These are phyloP conservation scores for Metarhizium anisopliae DNA, from an alignment of 2,329 filamentous ascomycete genomes.

Conservation along the genomic window DNA sequence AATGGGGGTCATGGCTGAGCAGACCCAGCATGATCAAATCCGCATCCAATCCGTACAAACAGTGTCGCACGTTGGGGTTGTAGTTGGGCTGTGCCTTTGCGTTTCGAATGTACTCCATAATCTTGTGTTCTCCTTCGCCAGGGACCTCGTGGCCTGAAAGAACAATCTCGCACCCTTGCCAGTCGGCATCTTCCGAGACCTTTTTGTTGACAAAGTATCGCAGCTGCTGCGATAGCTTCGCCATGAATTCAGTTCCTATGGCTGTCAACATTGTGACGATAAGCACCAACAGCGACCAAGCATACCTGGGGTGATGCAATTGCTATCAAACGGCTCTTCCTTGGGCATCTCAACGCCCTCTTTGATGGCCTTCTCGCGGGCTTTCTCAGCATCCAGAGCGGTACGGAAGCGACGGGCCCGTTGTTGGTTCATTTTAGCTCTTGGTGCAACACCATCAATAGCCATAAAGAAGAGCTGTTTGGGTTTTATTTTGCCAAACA, in stretches of 20 bases:
- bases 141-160: conserved; percentile 96
- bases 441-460: conserved; percentile 92
- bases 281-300: no score
- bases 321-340: conserved; percentile 95
- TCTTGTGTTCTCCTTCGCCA: conserved; percentile 97
- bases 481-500: conserved; percentile 98
- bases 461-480: conserved; percentile 99
- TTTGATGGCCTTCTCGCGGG: conserved; percentile 81
- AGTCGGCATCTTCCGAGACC: conserved; percentile 90
- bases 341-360: conserved; percentile 91
- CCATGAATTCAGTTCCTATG: conserved; percentile 83
- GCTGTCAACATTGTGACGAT: conserved; percentile 8
- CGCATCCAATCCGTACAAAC: conserved; percentile 92
- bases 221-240: conserved; percentile 83
- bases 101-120: conserved; percentile 99
- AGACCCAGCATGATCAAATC: conserved; percentile 98
- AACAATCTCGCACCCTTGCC: conserved; percentile 94
- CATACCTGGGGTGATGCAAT: conserved; percentile 87
- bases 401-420: conserved; percentile 91
- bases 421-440: conserved; percentile 99
- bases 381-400: conserved; percentile 80
- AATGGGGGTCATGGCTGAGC: conserved; percentile 95
- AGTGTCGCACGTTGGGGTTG: conserved; percentile 88
- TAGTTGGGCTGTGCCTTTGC: conserved; percentile 93
- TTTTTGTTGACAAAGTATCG: conserved; percentile 99